These are phyloP conservation scores for Tulasnella sp. DNA, from an alignment of 768 basidiomycete species.

Conservation along the genomic window DNA sequence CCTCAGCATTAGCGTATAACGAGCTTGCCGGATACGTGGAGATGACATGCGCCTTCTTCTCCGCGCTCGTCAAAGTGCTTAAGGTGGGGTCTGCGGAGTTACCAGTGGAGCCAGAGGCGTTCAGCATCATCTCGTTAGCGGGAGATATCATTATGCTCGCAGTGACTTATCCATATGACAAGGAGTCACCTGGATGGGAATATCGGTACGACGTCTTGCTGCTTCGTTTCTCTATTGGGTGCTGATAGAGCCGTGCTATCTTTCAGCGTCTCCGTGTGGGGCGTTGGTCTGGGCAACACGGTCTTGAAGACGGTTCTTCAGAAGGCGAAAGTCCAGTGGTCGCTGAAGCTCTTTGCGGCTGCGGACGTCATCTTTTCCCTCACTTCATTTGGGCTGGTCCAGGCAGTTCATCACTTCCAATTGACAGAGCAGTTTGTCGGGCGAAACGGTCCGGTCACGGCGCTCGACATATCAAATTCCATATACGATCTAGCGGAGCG, in stretches of 20 bases:
- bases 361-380: not conserved
- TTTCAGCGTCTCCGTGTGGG: not conserved
- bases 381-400: not conserved
- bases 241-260: too few relatives aligned
- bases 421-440: not conserved
- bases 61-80: not conserved
- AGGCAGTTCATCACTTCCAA: not conserved
- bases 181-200: not conserved
- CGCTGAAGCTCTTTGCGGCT: not conserved
- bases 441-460: not conserved
- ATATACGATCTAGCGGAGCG: not conserved
- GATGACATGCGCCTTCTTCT: not conserved
- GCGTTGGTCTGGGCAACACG: not conserved
- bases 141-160: not conserved
- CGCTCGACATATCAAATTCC: not conserved
- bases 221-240: too few relatives aligned
- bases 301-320: not conserved
- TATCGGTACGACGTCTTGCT: not conserved
- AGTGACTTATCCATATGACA: not conserved
- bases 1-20: not conserved
- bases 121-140: not conserved
- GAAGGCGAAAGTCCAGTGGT: not conserved
- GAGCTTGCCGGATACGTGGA: conserved; percentile 10
- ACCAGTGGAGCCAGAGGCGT: not conserved
- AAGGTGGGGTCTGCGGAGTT: not conserved